A percentile compares a stretch with the other conserved stretches of the same genome.
Evolutionary conservation across 306 rosid genomes (phyloP).

Genomic region (Neltuma alba): DNA sequence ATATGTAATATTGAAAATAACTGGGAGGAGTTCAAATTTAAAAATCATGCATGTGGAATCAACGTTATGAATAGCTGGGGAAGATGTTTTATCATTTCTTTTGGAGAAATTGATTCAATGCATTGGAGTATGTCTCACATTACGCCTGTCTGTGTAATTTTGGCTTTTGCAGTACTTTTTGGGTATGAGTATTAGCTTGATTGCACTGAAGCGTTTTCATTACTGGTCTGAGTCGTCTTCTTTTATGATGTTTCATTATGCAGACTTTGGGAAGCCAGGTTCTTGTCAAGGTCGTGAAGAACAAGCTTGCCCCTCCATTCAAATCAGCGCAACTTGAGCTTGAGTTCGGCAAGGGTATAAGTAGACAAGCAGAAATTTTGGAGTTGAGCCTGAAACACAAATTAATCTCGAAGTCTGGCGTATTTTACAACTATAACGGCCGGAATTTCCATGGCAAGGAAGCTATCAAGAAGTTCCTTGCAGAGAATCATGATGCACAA

Average conservation of each 20-base stretch:
- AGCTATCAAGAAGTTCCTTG: conserved; percentile 64
- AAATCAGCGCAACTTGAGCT: conserved; percentile 81
- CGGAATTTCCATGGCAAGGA: conserved; percentile 65
- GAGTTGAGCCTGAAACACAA: conserved; percentile 71
- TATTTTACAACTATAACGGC: conserved; percentile 53
- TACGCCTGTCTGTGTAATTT: not conserved
- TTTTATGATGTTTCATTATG: conserved; percentile 27
- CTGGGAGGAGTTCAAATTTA: not conserved
- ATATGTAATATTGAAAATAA: conserved; percentile 10
- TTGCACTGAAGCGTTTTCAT: not conserved
- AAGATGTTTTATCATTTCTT: not conserved
- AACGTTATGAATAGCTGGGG: not conserved
- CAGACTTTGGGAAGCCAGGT: conserved; percentile 82
- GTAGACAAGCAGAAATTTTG: conserved; percentile 62
- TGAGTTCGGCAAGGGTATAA: conserved; percentile 89
- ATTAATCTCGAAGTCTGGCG: conserved; percentile 53
- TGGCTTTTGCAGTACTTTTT: not conserved
- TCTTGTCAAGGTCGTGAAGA: conserved; percentile 89
- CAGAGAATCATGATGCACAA: conserved; percentile 45
- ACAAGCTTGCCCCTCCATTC: conserved; percentile 96
- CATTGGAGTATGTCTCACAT: not conserved
- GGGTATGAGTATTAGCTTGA: conserved; percentile 13
- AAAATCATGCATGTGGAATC: not conserved
- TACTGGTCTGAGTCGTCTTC: conserved; percentile 7
- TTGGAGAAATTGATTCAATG: conserved; percentile 15